Evolutionary conservation across 2,329 filamentous ascomycete species (phyloP).

Genomic region (Cladophialophora exuberans): DNA sequence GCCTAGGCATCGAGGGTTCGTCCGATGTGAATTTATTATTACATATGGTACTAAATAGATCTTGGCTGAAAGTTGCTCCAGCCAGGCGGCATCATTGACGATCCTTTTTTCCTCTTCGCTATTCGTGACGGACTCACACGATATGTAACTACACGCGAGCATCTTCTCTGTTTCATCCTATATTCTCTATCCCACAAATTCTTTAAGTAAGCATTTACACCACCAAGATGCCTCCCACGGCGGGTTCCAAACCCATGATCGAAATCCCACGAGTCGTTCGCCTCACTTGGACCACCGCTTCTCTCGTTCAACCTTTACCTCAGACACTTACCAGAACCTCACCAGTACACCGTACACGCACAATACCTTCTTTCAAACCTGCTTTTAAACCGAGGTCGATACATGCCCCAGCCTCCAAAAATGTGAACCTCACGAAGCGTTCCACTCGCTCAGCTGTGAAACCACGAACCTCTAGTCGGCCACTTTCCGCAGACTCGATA

Average conservation of each 20-base stretch:
- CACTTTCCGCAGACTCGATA: constrained; percentile 16
- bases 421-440: constrained; percentile 2
- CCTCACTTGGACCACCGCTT: constrained; percentile 41
- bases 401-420: constrained; percentile 10
- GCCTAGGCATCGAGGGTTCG: no score
- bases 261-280: constrained; percentile 49
- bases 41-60: no score
- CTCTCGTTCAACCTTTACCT: constrained; percentile 18
- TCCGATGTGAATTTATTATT: no score
- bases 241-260: constrained; percentile 44
- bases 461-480: constrained; percentile 18
- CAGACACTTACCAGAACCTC: constrained; percentile 15
- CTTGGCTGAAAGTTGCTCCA: no score
- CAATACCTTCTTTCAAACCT: constrained; percentile 16
- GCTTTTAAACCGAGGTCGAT: constrained; percentile 18
- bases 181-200: no score
- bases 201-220: no score
- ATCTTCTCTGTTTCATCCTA: no score
- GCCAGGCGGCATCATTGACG: no score
- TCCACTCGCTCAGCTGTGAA: constrained; percentile 8
- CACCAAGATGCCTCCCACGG: constrained; percentile 38
- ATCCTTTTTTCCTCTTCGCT: no score
- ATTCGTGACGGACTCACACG: no score
- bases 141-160: no score
- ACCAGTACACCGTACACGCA: constrained; percentile 6